Percentiles rank a stretch among this genome's conserved stretches.
Conservation (phyloP, 2,329 filamentous ascomycete species). For the Fusarium domesticum region DNA sequence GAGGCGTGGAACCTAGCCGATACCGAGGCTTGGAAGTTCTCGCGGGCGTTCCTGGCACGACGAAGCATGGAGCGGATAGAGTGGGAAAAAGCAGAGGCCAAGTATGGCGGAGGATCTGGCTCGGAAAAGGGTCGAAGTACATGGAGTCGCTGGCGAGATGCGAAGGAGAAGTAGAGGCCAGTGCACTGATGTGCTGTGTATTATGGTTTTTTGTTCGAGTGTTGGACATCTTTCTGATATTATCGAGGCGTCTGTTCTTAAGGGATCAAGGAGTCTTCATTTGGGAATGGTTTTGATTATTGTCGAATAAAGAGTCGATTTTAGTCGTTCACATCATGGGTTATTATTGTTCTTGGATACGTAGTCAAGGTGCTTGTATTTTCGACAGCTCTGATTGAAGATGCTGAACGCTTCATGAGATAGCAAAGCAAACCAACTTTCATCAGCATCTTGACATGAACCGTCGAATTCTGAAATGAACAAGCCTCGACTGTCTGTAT, state of each 20-base stretch:
- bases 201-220: neutral
- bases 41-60: constrained; percentile 64
- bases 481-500: too few relatives aligned
- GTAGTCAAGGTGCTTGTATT: neutral
- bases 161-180: constrained; percentile 10
- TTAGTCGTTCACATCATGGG: too few relatives aligned
- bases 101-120: constrained; percentile 61
- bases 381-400: neutral
- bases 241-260: neutral
- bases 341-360: too few relatives aligned
- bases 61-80: constrained; percentile 58
- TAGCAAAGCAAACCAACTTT: neutral
- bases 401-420: neutral
- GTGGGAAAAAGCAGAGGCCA: constrained; percentile 69
- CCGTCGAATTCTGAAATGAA: neutral
- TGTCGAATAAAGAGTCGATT: too few relatives aligned
- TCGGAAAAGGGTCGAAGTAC: constrained; percentile 42
- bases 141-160: constrained; percentile 38
- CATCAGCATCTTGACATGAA: neutral
- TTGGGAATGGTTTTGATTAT: neutral
- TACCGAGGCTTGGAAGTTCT: constrained; percentile 74
- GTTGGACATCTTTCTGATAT: neutral
- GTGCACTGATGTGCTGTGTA: neutral
- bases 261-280: neutral
- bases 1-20: constrained; percentile 70